Evolutionary conservation across 192 early-diverging fungal species (phyloP), one percentile per base, ranked within the genome.

Genomic region (Coemansia aciculifera): DNA sequence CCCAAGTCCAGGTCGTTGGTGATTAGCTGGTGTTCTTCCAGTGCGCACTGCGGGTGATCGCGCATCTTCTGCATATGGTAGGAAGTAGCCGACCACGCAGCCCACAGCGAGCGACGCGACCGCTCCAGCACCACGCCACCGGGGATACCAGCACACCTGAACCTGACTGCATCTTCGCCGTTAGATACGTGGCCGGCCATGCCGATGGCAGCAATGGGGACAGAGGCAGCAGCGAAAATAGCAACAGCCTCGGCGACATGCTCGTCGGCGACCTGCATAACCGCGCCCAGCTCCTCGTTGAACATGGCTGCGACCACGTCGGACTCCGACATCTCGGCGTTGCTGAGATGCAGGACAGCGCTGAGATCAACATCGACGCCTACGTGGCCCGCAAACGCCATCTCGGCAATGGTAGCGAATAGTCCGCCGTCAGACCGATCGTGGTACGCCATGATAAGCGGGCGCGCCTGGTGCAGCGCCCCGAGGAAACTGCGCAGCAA

Each of bases 341-440:
- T 10, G 42, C 15, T 59, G n/a, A 57, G 32, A 0, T 36, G 12
- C 56, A 74, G 39, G 29, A 89, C 64, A 0, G 86, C 51, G 5
- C 80, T 48, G 6, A 92, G 61, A 60, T 97, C 91, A 5, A 98
- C 63, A 17, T 85, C 74, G 56, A 87, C 85, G 37, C 97, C 96
- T 4, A 93, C 85, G 66, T 92, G 97, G 11, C 95, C 96, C 19
- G 98, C 96, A 87, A 99, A 96, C 27, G 85, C 86, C 98, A 99
- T 99, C 78, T 99, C 98, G 24, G 85, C 83, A 32, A 99, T 68
- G n/a, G 98, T 93, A 17, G 88, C 76, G 67, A 98, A 90, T 71
- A 99, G 84, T 48, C 98, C 98, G 69, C 98, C 98, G 85, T 99
- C 98, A 4, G 95, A 97, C 46, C 96, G 91, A 75, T 99, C 98